Percentiles rank a stretch among this genome's conserved stretches.
These are phyloP conservation scores for Pichia sp. DNA, from an alignment of 1,139 yeast species.

Conservation along the genomic window DNA sequence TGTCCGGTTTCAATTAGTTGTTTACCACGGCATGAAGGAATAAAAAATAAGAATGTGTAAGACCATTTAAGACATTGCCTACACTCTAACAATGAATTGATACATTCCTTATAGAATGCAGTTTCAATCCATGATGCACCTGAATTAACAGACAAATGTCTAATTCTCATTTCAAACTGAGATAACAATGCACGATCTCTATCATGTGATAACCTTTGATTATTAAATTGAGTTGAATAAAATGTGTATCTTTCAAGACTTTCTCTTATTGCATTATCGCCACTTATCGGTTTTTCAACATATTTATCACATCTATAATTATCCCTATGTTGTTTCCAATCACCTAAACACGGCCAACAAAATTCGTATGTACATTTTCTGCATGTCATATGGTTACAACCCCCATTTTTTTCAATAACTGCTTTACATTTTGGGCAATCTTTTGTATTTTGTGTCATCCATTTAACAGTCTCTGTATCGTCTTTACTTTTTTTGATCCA, in stretches of 20 bases:
- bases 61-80: slow-evolving; percentile 87
- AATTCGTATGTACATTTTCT: slow-evolving; percentile 69
- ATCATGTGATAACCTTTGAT: slow-evolving; percentile 72
- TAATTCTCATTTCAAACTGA: slow-evolving; percentile 59
- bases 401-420: slow-evolving; percentile 69
- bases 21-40: slow-evolving; percentile 41
- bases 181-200: slow-evolving; percentile 63
- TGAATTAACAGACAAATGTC: slow-evolving; percentile 53
- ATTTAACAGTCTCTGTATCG: slow-evolving; percentile 82
- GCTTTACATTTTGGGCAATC: slow-evolving; percentile 66
- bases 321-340: slow-evolving; percentile 70
- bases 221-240: slow-evolving; percentile 67
- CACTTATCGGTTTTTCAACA: slow-evolving; percentile 32
- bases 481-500: slow-evolving; percentile 83
- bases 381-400: slow-evolving; percentile 95
- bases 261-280: slow-evolving; percentile 7
- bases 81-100: slow-evolving; percentile 57
- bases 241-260: slow-evolving; percentile 62
- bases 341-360: slow-evolving; percentile 88
- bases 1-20: slow-evolving; percentile 72
- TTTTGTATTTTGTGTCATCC: slow-evolving; percentile 87
- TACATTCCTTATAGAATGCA: slow-evolving; percentile 72
- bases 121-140: slow-evolving; percentile 87
- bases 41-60: slow-evolving; percentile 72
- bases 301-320: slow-evolving; percentile 64